Evolutionary conservation across 78 protist species (phyloP), one percentile per base, ranked within the genome.

Genomic region (Isochrysis galbana): DNA sequence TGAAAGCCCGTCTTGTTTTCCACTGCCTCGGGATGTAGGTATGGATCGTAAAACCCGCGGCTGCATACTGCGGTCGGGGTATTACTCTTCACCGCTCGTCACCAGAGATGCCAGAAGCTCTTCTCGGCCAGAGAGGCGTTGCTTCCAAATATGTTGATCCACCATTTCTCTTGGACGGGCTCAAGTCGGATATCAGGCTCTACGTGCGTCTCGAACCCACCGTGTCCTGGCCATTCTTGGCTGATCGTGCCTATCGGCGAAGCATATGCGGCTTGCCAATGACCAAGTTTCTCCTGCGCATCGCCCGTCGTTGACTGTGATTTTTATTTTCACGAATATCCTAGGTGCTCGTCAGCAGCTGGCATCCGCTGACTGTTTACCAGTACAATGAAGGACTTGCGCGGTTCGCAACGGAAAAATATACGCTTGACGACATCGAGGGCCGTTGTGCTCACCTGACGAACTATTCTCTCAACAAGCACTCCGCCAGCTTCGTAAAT

Each of bases 171-270:
- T 22, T 96, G 21, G 78, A 92, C 72, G 94, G 95, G 5, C 46
- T 34, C 95, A 96, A 96, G 92, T 94, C 95, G 45, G 97, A 96
- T 70, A 29, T 96, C 29, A 87, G 97, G 3, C 21, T 96, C 34
- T 96, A 96, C 70, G 96, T 95, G 25, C 70, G 44, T n/a, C n/a
- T n/a, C n/a, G n/a, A n/a, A n/a, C n/a, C n/a, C n/a, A n/a, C n/a
- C n/a, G n/a, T 14, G n/a, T n/a, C n/a, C n/a, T n/a, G n/a, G n/a
- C n/a, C n/a, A n/a, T n/a, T n/a, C n/a, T n/a, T n/a, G n/a, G n/a
- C n/a, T n/a, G n/a, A n/a, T n/a, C n/a, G n/a, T n/a, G n/a, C n/a
- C n/a, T n/a, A n/a, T n/a, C n/a, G n/a, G n/a, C n/a, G n/a, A n/a
- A n/a, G n/a, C n/a, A n/a, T n/a, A n/a, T n/a, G n/a, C n/a, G n/a